Conservation (phyloP, 75 land plant genomes). For the Chamaecyparis obtusa region DNA sequence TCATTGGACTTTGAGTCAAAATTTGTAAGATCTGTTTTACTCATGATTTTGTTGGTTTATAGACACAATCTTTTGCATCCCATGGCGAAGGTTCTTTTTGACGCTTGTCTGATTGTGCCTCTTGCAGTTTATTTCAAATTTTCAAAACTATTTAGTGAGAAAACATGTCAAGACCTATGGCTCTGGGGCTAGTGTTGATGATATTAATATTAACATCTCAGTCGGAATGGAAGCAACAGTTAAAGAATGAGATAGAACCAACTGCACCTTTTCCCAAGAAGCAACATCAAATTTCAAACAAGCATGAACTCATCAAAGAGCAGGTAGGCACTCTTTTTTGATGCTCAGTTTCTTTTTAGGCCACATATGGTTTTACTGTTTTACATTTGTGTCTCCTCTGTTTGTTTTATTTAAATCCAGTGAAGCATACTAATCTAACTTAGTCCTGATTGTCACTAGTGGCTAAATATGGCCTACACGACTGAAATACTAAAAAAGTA, state of each 20-base stretch:
- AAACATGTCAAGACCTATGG: conserved; percentile 59
- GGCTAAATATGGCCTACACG: not conserved
- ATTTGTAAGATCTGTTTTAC: not conserved
- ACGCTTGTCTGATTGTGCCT: conserved; percentile 1
- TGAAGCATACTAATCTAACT: too few relatives aligned
- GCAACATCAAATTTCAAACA: conserved; percentile 31
- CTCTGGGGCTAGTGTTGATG: conserved; percentile 55
- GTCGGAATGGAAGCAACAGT: conserved; percentile 74
- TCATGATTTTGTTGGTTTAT: not conserved
- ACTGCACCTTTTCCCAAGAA: conserved; percentile 26
- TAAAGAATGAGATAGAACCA: conserved; percentile 39
- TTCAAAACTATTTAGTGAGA: not conserved
- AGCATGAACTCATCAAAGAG: conserved; percentile 57
- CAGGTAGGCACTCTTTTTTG: conserved; percentile 31
- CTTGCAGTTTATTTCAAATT: conserved; percentile 12
- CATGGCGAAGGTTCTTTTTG: not conserved
- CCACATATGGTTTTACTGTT: not conserved
- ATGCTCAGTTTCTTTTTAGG: not conserved
- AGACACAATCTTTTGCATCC: not conserved
- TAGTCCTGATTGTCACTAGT: not conserved
- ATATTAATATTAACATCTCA: conserved; percentile 67
- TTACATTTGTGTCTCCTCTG: not conserved
- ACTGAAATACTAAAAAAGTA: not conserved
- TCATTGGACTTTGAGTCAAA: not conserved
- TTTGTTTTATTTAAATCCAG: not conserved